phyloP scores from a whole-genome alignment of 2,329 filamentous ascomycete species.

The Arthrobotrys entomopaga region DNA sequence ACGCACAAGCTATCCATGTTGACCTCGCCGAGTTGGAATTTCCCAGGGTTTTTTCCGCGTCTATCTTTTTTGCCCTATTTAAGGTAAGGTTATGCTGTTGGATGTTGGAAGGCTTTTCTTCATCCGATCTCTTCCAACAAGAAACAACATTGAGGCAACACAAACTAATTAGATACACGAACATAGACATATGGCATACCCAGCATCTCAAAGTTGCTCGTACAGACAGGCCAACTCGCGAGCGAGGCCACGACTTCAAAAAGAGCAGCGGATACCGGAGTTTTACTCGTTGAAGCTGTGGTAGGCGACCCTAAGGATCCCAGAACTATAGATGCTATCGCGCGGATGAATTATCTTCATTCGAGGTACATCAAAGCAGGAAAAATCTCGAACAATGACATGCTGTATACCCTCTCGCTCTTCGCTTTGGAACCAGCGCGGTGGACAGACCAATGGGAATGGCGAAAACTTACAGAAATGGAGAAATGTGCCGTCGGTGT shows the following conservation, averaged over 20 bases:
- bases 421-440: constrained; percentile 22
- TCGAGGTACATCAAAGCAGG: constrained; percentile 32
- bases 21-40: constrained; percentile 21
- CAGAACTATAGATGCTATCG: constrained; percentile 25
- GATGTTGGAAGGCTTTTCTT: background rate
- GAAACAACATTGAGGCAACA: background rate
- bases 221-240: constrained; percentile 66
- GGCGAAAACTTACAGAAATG: constrained; percentile 14
- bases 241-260: constrained; percentile 65
- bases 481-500: constrained; percentile 37
- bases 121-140: too few species aligned
- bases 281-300: constrained; percentile 66
- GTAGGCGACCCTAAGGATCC: constrained; percentile 63
- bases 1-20: constrained; percentile 10
- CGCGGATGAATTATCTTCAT: constrained; percentile 38
- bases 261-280: constrained; percentile 66
- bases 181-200: constrained; percentile 68
- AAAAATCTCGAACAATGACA: constrained; percentile 31
- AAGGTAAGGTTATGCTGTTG: constrained; percentile 12
- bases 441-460: constrained; percentile 19
- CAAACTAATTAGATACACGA: background rate
- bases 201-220: constrained; percentile 66
- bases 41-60: constrained; percentile 15
- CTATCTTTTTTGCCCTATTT: constrained; percentile 21
- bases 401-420: constrained; percentile 33